These are phyloP conservation scores for Dendrobium officinale DNA, from an alignment of 106 monocot genomes.

Conservation along the genomic window DNA sequence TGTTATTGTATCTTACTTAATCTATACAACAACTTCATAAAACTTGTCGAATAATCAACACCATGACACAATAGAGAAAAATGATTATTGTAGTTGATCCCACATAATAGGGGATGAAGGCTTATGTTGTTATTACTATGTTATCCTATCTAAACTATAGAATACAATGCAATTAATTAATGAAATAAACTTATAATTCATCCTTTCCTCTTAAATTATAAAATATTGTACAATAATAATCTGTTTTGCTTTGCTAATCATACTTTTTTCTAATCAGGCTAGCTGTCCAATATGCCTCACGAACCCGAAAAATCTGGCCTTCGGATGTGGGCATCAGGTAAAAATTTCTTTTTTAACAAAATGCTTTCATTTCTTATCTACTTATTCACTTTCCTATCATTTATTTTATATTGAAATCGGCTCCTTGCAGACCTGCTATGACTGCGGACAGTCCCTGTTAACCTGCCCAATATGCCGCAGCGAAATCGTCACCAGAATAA, in stretches of 20 bases:
- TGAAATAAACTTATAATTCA: too few relatives aligned
- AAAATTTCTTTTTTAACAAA: background rate
- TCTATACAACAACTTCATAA: too few relatives aligned
- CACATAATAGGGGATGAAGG: too few relatives aligned
- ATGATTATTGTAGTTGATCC: too few relatives aligned
- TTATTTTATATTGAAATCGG: background rate
- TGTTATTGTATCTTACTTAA: too few relatives aligned
- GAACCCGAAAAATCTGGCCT: slow-evolving; percentile 86
- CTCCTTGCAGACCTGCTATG: slow-evolving; percentile 34
- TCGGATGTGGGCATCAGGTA: slow-evolving; percentile 92
- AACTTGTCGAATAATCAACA: too few relatives aligned
- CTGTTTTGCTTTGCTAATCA: background rate
- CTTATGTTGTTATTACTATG: too few relatives aligned
- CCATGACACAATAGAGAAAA: too few relatives aligned
- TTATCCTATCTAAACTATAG: too few relatives aligned
- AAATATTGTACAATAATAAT: too few relatives aligned
- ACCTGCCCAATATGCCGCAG: slow-evolving; percentile 42
- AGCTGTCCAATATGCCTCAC: slow-evolving; percentile 87
- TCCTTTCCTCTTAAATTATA: too few relatives aligned
- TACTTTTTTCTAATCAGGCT: slow-evolving; percentile 27
- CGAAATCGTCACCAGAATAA: slow-evolving; percentile 49
- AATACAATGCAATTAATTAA: too few relatives aligned
- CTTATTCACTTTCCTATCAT: background rate
- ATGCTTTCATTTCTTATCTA: background rate
- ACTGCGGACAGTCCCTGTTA: slow-evolving; percentile 31